Evolutionary conservation across 805 yeast species (phyloP).

Genomic region (Sporopachydermia quercuum): DNA sequence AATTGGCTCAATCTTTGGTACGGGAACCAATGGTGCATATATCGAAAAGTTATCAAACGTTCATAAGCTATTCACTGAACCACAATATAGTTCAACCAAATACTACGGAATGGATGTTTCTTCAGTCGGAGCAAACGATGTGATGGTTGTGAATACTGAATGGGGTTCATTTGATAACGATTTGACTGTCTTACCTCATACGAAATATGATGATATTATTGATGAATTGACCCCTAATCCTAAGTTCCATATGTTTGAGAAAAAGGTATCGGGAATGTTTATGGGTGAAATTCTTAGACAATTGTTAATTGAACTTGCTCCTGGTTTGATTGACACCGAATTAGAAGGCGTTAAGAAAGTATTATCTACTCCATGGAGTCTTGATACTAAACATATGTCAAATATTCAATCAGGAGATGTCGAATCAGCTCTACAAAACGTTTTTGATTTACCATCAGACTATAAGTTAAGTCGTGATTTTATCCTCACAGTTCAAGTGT

Average conservation of each 20-base stretch:
- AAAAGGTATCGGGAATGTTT: conserved; percentile 85
- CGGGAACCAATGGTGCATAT: conserved; percentile 97
- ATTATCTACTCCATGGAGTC: conserved; percentile 59
- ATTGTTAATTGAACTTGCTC: conserved; percentile 50
- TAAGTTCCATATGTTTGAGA: conserved; percentile 85
- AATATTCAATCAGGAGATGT: conserved; percentile 73
- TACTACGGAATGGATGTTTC: background rate
- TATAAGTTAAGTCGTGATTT: background rate
- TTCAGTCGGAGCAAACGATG: conserved; percentile 7
- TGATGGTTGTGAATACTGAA: conserved; percentile 88
- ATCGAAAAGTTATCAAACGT: conserved; percentile 63
- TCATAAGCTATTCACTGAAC: conserved; percentile 47
- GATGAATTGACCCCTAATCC: conserved; percentile 66
- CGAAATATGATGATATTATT: conserved; percentile 59
- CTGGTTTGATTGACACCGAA: conserved; percentile 39
- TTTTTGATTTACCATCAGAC: conserved; percentile 52
- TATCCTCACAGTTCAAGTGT: conserved; percentile 40
- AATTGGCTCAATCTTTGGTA: conserved; percentile 87
- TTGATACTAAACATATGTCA: conserved; percentile 75
- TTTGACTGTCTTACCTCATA: conserved; percentile 56
- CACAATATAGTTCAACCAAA: conserved; percentile 4
- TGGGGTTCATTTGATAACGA: conserved; percentile 97
- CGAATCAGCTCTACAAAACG: conserved; percentile 49
- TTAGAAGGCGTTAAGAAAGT: conserved; percentile 18
- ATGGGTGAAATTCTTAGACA: conserved; percentile 80